These are phyloP conservation scores for Lecanoromycetidae sp. DNA, from an alignment of 2,329 filamentous ascomycete genomes.

Conservation along the genomic window DNA sequence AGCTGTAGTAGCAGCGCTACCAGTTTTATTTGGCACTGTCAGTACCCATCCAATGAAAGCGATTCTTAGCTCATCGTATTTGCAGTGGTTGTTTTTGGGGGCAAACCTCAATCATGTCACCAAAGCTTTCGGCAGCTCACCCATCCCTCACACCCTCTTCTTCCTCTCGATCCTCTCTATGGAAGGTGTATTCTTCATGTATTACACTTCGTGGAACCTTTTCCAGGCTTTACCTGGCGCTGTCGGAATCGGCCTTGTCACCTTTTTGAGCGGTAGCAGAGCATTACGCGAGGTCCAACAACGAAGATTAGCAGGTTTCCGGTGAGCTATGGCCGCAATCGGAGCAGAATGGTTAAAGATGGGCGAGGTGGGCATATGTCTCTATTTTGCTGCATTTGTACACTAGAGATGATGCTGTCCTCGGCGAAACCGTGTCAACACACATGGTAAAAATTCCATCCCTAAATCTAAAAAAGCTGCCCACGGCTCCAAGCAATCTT, in stretches of 20 bases:
- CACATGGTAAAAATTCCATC: too few species aligned
- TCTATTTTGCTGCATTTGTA: too few species aligned
- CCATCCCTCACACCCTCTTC: slow-evolving; percentile 71
- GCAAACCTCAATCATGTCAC: slow-evolving; percentile 69
- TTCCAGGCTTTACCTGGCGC: slow-evolving; percentile 76
- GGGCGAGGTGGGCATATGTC: not conserved
- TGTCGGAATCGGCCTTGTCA: slow-evolving; percentile 52
- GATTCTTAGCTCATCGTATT: slow-evolving; percentile 19
- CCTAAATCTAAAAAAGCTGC: too few species aligned
- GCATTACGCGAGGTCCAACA: slow-evolving; percentile 88
- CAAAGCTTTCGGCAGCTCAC: slow-evolving; percentile 63
- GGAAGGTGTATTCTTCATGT: slow-evolving; percentile 87
- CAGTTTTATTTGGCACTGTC: slow-evolving; percentile 59
- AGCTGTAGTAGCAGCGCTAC: slow-evolving; percentile 61
- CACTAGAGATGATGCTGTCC: too few species aligned
- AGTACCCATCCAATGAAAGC: slow-evolving; percentile 26
- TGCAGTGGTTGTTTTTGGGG: slow-evolving; percentile 67
- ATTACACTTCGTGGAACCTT: slow-evolving; percentile 84
- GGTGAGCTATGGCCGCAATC: slow-evolving; percentile 29
- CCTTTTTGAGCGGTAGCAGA: slow-evolving; percentile 77
- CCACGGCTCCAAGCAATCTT: too few species aligned
- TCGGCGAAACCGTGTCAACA: too few species aligned
- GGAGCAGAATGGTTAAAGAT: not conserved
- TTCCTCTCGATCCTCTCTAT: slow-evolving; percentile 76
- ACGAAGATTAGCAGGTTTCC: slow-evolving; percentile 62